Evolutionary conservation across 139 green algal species (phyloP).

Genomic region (Spirogloea muscicola): DNA sequence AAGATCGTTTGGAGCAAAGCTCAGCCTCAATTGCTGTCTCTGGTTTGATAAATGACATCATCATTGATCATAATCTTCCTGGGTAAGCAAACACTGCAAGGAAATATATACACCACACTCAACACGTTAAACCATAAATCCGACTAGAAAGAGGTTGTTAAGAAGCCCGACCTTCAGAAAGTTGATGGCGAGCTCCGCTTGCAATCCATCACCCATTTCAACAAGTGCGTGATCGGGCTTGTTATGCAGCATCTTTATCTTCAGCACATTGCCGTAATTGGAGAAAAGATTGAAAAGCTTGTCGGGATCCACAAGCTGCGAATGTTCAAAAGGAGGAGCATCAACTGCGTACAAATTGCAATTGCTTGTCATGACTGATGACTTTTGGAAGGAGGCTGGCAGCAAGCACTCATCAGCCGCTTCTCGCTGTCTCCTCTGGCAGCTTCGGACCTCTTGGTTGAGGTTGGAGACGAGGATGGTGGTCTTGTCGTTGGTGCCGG

Average conservation of each 20-base stretch:
- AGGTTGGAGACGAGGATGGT: conserved; percentile 41
- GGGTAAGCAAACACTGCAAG: too few relatives aligned
- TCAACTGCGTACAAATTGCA: too few relatives aligned
- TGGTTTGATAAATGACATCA: too few relatives aligned
- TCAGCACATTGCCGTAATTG: conserved; percentile 48
- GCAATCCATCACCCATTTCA: conserved; percentile 36
- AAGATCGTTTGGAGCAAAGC: too few relatives aligned
- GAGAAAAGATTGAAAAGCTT: conserved; percentile 53
- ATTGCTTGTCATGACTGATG: too few relatives aligned
- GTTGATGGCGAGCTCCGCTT: conserved; percentile 39
- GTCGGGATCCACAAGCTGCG: conserved; percentile 39
- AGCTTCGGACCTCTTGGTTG: conserved; percentile 32
- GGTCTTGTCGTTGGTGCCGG: conserved; percentile 39
- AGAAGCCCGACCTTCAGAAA: conserved; percentile 40
- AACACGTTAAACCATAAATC: too few relatives aligned
- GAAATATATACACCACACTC: too few relatives aligned
- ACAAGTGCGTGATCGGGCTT: conserved; percentile 49
- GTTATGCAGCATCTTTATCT: conserved; percentile 51
- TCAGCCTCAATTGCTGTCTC: too few relatives aligned
- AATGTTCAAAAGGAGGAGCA: conserved; percentile 3
- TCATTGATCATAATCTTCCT: too few relatives aligned
- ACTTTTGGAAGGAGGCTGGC: background rate
- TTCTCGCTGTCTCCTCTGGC: too few relatives aligned
- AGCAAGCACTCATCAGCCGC: background rate
- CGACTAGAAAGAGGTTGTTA: too few relatives aligned